Evolutionary conservation across 352 stramenopile genomes (phyloP), one percentile per base, ranked within the genome.

Genomic region (Phytophthora europaea): DNA sequence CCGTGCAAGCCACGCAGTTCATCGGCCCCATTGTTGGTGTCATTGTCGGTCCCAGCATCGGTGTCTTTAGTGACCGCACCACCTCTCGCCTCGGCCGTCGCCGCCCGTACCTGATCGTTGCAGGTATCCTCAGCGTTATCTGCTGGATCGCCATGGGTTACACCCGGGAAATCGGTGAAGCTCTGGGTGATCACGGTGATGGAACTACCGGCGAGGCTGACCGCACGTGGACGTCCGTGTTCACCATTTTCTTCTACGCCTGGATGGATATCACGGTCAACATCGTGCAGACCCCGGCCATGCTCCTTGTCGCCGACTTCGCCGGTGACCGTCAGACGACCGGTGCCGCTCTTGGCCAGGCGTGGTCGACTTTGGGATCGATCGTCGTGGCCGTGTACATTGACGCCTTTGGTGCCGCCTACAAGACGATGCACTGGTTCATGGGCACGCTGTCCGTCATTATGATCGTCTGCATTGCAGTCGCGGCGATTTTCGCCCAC

Each of bases 61-160:
- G 65, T 20, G 65, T 72, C 65, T 72, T 72, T 57, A 67, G 65
- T 26, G 67, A 73, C 43, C 67, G 58, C 59, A 73, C 67, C 40
- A 73, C 59, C 31, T 73, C 66, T 2, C 67, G 59, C 2, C 43
- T 69, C 12, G 67, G 67, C 20, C 67, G 67, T 18, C 67, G 67
- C 48, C 59, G 67, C 6, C 67, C 67, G 10, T 69, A 73, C 33
- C 73, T 87, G n/a, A 22, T 89, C 16, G 75, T 89, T 23, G 58
- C 79, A 23, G 75, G 77, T 40, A 12, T 78, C 13, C 61, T 88
- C n/a, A 83, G 72, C 68, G 58, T 78, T 7, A 62, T 85, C 13
- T 83, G 68, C 45, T 85, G 78, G 77, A 80, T 76, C 8, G 48
- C 78, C 22, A 87, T 89, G 82, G 79, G 79, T 48, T 85, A 83